Evolutionary conservation across 2,329 filamentous ascomycete species (phyloP).

Genomic region (Pestalotiopsis sp.): DNA sequence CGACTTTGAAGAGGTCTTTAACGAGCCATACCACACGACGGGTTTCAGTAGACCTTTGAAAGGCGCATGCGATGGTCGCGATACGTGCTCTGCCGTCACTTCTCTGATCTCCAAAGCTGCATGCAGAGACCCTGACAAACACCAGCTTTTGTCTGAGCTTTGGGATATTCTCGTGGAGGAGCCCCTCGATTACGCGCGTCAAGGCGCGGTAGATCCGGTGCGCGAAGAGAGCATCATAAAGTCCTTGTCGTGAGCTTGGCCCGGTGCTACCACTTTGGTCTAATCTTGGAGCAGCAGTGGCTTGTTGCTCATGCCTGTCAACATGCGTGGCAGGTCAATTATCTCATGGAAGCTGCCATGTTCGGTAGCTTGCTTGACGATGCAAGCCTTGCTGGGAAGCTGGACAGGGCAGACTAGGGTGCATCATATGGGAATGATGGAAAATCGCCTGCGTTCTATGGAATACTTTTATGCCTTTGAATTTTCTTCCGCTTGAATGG

Average conservation of each 20-base stretch:
- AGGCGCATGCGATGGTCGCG: slow-evolving; percentile 13
- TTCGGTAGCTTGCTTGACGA: slow-evolving; percentile 21
- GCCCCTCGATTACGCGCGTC: neutral
- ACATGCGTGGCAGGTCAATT: slow-evolving; percentile 29
- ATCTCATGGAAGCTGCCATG: slow-evolving; percentile 23
- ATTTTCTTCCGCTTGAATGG: no score
- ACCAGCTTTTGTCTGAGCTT: neutral
- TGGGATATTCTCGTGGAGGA: neutral
- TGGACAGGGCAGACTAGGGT: slow-evolving; percentile 13
- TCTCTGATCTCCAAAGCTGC: neutral
- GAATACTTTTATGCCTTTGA: no score
- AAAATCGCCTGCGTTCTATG: no score
- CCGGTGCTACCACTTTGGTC: slow-evolving; percentile 18
- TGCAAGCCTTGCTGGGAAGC: slow-evolving; percentile 17
- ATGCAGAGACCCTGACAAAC: neutral
- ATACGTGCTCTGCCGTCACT: neutral
- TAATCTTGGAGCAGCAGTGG: slow-evolving; percentile 24
- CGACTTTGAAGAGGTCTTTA: slow-evolving; percentile 26
- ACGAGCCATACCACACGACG: slow-evolving; percentile 22
- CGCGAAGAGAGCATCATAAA: neutral
- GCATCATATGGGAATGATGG: no score
- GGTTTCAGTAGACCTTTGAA: slow-evolving; percentile 22
- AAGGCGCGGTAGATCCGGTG: neutral
- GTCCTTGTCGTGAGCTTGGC: slow-evolving; percentile 17
- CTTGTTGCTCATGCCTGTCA: slow-evolving; percentile 26